Evolutionary conservation across 305 asterid species (phyloP).

Genomic region (Fraxinus greggii): DNA sequence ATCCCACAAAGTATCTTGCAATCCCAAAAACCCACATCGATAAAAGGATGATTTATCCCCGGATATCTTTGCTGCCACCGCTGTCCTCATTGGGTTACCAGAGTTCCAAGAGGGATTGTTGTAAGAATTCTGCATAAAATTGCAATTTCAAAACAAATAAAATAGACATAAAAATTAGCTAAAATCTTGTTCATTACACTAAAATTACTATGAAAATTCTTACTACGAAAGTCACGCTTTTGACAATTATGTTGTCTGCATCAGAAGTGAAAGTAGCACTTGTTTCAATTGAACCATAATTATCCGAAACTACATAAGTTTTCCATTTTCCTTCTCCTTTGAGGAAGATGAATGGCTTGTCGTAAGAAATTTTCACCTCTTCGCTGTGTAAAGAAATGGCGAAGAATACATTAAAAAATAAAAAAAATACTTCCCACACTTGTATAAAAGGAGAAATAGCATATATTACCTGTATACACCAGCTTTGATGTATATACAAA

Average conservation of each 20-base stretch:
- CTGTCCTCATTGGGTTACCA: slow-evolving; percentile 23
- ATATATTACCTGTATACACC: slow-evolving; percentile 38
- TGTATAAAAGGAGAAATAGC: neutral
- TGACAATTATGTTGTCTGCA: slow-evolving; percentile 54
- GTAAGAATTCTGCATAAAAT: slow-evolving; percentile 49
- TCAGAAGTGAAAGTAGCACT: slow-evolving; percentile 54
- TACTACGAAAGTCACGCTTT: slow-evolving; percentile 53
- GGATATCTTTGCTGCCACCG: slow-evolving; percentile 47
- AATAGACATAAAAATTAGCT: neutral
- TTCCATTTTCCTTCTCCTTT: slow-evolving; percentile 44
- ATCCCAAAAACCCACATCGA: slow-evolving; percentile 45
- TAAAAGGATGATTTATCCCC: slow-evolving; percentile 52
- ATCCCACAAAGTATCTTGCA: slow-evolving; percentile 75
- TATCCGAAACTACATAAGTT: slow-evolving; percentile 48
- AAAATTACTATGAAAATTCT: neutral
- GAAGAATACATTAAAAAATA: neutral
- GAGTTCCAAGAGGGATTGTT: slow-evolving; percentile 30
- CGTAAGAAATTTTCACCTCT: slow-evolving; percentile 39
- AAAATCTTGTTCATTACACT: neutral
- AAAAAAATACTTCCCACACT: neutral
- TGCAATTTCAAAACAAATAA: neutral
- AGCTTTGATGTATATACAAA: slow-evolving; percentile 41
- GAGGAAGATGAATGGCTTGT: slow-evolving; percentile 49
- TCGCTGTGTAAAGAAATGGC: slow-evolving; percentile 38
- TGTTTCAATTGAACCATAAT: slow-evolving; percentile 27